Conservation (phyloP, 176 grass and related monocot species). For the Triticum turgidum region DNA sequence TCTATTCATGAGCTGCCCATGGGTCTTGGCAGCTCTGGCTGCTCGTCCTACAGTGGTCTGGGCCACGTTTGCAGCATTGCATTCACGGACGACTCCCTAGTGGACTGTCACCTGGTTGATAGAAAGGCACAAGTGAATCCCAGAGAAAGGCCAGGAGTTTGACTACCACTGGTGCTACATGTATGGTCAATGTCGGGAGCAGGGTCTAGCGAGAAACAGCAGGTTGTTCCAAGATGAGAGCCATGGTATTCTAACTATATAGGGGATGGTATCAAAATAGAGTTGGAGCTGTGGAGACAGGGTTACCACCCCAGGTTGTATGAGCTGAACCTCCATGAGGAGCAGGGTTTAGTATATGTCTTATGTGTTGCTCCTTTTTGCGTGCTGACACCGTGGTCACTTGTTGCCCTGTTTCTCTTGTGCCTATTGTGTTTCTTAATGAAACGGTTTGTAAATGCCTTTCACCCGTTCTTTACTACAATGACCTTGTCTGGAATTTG, state of each 20-base stretch:
- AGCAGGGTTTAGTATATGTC: background rate
- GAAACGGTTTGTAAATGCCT: background rate
- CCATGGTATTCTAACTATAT: background rate
- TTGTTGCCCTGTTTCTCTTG: background rate
- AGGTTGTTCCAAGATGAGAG: background rate
- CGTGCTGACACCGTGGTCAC: background rate
- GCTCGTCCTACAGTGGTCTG: background rate
- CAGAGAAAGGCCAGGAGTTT: background rate
- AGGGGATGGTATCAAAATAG: background rate
- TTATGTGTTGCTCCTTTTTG: background rate
- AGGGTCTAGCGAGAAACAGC: background rate
- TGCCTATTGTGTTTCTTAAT: background rate
- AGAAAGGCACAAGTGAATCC: background rate
- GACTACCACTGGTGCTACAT: background rate
- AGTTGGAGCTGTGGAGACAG: background rate
- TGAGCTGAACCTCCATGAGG: background rate
- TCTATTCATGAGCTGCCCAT: background rate
- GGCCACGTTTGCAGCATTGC: background rate
- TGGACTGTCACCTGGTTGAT: background rate
- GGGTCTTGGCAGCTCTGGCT: background rate
- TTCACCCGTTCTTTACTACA: background rate
- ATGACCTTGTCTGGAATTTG: background rate
- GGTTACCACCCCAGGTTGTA: background rate
- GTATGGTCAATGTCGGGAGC: background rate
- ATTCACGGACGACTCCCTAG: background rate